phyloP scores from a whole-genome alignment of 305 asterid species.

The Fraxinus baroniana region DNA sequence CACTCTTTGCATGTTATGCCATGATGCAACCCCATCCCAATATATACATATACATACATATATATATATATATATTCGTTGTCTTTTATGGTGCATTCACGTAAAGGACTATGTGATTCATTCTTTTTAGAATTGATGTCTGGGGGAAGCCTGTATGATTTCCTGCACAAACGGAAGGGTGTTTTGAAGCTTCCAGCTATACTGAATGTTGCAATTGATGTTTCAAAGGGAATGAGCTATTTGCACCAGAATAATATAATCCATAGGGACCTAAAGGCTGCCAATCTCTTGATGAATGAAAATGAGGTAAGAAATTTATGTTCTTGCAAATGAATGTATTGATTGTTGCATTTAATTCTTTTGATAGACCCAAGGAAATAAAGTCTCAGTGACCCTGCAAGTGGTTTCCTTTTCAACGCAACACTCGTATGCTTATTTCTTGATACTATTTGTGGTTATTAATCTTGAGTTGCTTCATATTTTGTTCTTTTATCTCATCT shows the following conservation, averaged over 20 bases:
- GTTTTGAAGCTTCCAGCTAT: slow-evolving; percentile 60
- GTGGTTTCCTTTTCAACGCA: background rate
- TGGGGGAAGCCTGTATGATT: slow-evolving; percentile 85
- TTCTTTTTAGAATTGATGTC: slow-evolving; percentile 66
- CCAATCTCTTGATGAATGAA: slow-evolving; percentile 85
- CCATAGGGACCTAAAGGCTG: slow-evolving; percentile 88
- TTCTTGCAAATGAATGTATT: background rate
- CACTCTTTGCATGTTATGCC: slow-evolving; percentile 11
- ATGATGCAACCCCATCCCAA: background rate
- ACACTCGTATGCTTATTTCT: background rate
- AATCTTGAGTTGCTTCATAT: background rate
- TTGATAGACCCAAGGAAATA: background rate
- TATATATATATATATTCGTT: background rate
- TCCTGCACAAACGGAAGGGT: slow-evolving; percentile 66
- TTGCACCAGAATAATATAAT: slow-evolving; percentile 80
- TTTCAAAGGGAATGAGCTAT: slow-evolving; percentile 86
- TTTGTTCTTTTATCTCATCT: background rate
- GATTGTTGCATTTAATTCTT: background rate
- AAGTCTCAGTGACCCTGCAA: background rate
- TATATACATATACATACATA: background rate
- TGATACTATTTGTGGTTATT: background rate
- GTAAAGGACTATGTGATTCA: background rate
- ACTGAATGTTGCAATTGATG: slow-evolving; percentile 68
- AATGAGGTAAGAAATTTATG: slow-evolving; percentile 49
- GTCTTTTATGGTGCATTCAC: background rate